A percentile compares a stretch with the other conserved stretches of the same genome.
Conservation (phyloP, 441 rosid genomes). For the Adansonia rubrostipa region DNA sequence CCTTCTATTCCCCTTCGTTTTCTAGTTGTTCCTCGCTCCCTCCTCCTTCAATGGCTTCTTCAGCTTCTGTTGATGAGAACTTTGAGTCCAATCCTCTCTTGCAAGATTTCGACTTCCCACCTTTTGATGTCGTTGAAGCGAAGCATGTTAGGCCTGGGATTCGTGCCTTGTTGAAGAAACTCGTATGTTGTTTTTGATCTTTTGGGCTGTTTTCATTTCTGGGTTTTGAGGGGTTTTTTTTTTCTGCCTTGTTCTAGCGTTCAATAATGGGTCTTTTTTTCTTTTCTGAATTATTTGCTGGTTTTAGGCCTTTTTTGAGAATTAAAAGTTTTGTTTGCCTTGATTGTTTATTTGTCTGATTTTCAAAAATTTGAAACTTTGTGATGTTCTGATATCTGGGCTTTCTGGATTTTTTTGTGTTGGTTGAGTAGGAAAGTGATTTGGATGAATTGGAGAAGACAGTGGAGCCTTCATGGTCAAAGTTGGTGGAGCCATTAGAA, state of each 20-base stretch:
- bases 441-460: slow-evolving; percentile 77
- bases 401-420: slow-evolving; percentile 4
- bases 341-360: not conserved
- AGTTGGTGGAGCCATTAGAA: slow-evolving; percentile 89
- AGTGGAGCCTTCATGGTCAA: slow-evolving; percentile 83
- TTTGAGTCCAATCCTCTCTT: slow-evolving; percentile 63
- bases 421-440: slow-evolving; percentile 57
- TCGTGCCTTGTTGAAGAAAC: slow-evolving; percentile 62
- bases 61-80: slow-evolving; percentile 29
- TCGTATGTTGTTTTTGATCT: slow-evolving; percentile 43
- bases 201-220: not conserved
- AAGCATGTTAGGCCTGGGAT: slow-evolving; percentile 76
- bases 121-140: slow-evolving; percentile 62
- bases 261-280: not conserved
- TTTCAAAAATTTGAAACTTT: not conserved
- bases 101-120: slow-evolving; percentile 77
- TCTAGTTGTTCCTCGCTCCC: slow-evolving; percentile 43
- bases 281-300: not conserved
- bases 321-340: not conserved
- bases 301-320: not conserved
- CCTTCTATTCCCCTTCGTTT: slow-evolving; percentile 37
- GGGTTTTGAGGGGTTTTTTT: not conserved
- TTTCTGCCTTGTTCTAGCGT: not conserved
- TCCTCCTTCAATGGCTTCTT: slow-evolving; percentile 42
- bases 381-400: slow-evolving; percentile 5